phyloP scores from a whole-genome alignment of 2,329 filamentous ascomycete species.

The Coniochaeta sp. region DNA sequence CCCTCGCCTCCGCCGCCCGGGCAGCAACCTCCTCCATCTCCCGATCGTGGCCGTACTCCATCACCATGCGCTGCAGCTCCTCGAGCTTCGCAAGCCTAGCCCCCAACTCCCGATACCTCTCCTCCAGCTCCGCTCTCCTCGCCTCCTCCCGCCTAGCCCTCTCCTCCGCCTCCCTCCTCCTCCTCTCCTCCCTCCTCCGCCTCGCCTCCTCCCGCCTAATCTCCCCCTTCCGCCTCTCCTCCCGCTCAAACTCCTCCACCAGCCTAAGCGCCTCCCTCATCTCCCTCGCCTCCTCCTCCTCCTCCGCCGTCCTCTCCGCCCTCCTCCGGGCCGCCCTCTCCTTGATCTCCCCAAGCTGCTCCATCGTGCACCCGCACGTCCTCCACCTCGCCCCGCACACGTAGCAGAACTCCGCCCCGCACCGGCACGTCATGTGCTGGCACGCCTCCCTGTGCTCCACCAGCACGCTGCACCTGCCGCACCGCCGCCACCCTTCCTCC shows the following conservation, averaged over 20 bases:
- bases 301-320: slow-evolving; percentile 20
- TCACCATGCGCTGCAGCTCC: slow-evolving; percentile 29
- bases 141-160: slow-evolving; percentile 30
- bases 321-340: slow-evolving; percentile 24
- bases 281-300: slow-evolving; percentile 26
- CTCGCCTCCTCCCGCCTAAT: slow-evolving; percentile 28
- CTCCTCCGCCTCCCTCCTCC: slow-evolving; percentile 28
- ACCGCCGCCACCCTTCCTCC: slow-evolving; percentile 67
- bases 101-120: slow-evolving; percentile 29
- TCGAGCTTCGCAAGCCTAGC: slow-evolving; percentile 30
- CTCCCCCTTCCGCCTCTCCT: slow-evolving; percentile 34
- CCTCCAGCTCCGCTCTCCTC: slow-evolving; percentile 28
- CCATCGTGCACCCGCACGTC: slow-evolving; percentile 57
- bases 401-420: slow-evolving; percentile 78
- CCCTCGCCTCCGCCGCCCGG: slow-evolving; percentile 12
- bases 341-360: slow-evolving; percentile 35
- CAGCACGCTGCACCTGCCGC: slow-evolving; percentile 59
- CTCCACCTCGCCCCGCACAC: slow-evolving; percentile 67
- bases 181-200: slow-evolving; percentile 26
- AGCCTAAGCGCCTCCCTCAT: slow-evolving; percentile 30
- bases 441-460: slow-evolving; percentile 75
- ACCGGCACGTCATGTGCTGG: slow-evolving; percentile 83
- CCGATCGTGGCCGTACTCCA: slow-evolving; percentile 29
- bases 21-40: slow-evolving; percentile 19
- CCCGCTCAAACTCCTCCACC: slow-evolving; percentile 40